Conservation (phyloP, 176 grass and related monocot species). For the Rhipidocladum racemiflorum region DNA sequence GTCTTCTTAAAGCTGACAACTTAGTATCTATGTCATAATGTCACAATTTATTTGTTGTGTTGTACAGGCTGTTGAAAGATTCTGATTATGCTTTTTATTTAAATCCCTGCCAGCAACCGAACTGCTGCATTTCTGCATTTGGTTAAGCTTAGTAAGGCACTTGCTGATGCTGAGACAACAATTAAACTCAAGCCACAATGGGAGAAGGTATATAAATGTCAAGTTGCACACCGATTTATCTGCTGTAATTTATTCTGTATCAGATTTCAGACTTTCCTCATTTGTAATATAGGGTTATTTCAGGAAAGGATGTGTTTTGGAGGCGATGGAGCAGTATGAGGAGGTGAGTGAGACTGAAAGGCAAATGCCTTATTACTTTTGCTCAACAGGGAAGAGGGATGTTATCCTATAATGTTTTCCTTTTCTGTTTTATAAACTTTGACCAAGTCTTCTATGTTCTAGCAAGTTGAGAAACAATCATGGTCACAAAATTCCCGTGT, state of each 20-base stretch:
- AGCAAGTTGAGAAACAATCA: slow-evolving; percentile 9
- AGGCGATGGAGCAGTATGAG: slow-evolving; percentile 90
- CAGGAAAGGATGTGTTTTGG: slow-evolving; percentile 89
- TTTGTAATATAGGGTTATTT: slow-evolving; percentile 85
- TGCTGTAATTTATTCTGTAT: slow-evolving; percentile 20
- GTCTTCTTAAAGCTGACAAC: background rate
- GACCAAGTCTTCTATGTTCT: background rate
- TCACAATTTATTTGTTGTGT: background rate
- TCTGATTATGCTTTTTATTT: slow-evolving; percentile 27
- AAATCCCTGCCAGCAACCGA: slow-evolving; percentile 60
- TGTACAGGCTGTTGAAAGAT: background rate
- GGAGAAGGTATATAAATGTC: slow-evolving; percentile 73
- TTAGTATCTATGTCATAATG: background rate
- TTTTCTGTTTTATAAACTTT: background rate
- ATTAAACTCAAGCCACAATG: slow-evolving; percentile 79
- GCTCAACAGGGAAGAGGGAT: background rate
- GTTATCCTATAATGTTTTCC: background rate
- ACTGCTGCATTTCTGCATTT: slow-evolving; percentile 88
- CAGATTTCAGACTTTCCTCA: slow-evolving; percentile 32
- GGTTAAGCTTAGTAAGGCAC: slow-evolving; percentile 94
- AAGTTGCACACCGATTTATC: slow-evolving; percentile 8
- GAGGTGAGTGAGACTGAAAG: slow-evolving; percentile 77
- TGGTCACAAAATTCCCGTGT: background rate
- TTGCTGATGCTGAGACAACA: slow-evolving; percentile 86
- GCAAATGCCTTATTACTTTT: background rate